Percentiles rank a stretch among this genome's conserved stretches.
Evolutionary conservation across 2,329 filamentous ascomycete genomes (phyloP).

Genomic region (Pseudocercospora ulei): DNA sequence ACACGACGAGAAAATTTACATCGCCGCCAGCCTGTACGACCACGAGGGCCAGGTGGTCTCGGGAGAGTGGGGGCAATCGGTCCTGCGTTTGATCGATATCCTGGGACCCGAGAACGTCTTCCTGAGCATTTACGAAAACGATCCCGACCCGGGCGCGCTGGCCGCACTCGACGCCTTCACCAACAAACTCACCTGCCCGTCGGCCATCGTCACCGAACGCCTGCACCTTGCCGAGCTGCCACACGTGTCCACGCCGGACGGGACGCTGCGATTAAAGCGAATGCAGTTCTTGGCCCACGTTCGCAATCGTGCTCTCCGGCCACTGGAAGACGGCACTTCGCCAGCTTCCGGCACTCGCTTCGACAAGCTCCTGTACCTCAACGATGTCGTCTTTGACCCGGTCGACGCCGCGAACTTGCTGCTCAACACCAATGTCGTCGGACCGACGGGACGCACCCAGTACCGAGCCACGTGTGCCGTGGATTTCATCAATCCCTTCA

Average conservation of each 20-base stretch:
- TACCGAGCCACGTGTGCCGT: constrained; percentile 63
- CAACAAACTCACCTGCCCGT: constrained; percentile 40
- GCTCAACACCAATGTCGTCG: constrained; percentile 52
- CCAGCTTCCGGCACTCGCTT: constrained; percentile 37
- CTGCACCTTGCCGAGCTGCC: constrained; percentile 50
- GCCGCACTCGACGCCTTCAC: constrained; percentile 48
- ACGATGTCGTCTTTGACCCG: constrained; percentile 57
- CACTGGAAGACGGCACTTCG: constrained; percentile 48
- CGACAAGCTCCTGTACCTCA: constrained; percentile 52
- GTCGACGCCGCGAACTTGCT: constrained; percentile 52
- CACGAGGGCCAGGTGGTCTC: constrained; percentile 50
- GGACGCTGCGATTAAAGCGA: constrained; percentile 56
- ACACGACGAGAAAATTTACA: constrained; percentile 58
- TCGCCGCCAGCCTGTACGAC: constrained; percentile 62
- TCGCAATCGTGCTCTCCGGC: constrained; percentile 58
- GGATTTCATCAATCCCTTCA: constrained; percentile 58
- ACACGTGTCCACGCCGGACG: constrained; percentile 53
- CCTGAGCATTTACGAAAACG: constrained; percentile 64
- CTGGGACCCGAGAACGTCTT: constrained; percentile 60
- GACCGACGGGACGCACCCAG: constrained; percentile 40
- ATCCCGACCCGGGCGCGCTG: constrained; percentile 50
- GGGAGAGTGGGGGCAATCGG: constrained; percentile 54
- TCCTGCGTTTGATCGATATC: constrained; percentile 54
- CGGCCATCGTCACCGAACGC: constrained; percentile 50
- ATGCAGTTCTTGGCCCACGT: constrained; percentile 64